A percentile compares a stretch with the other conserved stretches of the same genome.
These are phyloP conservation scores for Cercospora zeae-maydis DNA, from an alignment of 2,329 filamentous ascomycete genomes.

Conservation along the genomic window DNA sequence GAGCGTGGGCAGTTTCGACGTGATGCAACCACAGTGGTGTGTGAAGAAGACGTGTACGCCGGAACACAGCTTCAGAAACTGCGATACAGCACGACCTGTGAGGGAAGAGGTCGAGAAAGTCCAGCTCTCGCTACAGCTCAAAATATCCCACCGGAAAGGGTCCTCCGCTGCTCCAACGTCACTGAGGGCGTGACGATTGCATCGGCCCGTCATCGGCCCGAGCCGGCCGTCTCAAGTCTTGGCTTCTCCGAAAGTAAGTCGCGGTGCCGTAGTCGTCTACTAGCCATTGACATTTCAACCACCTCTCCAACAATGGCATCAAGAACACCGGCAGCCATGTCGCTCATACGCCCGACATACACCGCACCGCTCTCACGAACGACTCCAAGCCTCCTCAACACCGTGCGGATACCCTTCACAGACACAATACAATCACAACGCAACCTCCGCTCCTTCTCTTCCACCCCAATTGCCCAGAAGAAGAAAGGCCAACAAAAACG, in stretches of 20 bases:
- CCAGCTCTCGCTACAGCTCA: not conserved
- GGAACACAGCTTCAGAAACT: not conserved
- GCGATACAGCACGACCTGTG: not conserved
- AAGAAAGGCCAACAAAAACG: constrained; percentile 31
- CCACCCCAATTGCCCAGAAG: constrained; percentile 40
- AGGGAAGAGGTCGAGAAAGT: not conserved
- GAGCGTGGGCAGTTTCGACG: not conserved
- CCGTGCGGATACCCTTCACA: constrained; percentile 32
- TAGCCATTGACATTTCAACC: not conserved
- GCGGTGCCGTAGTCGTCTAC: not conserved
- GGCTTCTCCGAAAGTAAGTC: constrained; percentile 9
- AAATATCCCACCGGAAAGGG: not conserved
- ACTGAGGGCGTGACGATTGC: not conserved
- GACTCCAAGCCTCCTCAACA: constrained; percentile 27
- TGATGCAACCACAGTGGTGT: not conserved
- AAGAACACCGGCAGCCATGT: constrained; percentile 25
- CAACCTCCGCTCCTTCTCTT: constrained; percentile 28
- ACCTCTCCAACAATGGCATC: not conserved
- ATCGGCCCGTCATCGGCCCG: constrained; percentile 3
- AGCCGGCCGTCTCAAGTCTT: not conserved
- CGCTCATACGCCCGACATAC: constrained; percentile 24
- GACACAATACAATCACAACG: constrained; percentile 37
- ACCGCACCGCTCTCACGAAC: constrained; percentile 20
- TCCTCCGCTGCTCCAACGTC: not conserved
- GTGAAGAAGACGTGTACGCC: not conserved